Percentiles rank a stretch among this genome's conserved stretches.
Conservation (phyloP, 257 asterid species). For the Nicotiana attenuata region DNA sequence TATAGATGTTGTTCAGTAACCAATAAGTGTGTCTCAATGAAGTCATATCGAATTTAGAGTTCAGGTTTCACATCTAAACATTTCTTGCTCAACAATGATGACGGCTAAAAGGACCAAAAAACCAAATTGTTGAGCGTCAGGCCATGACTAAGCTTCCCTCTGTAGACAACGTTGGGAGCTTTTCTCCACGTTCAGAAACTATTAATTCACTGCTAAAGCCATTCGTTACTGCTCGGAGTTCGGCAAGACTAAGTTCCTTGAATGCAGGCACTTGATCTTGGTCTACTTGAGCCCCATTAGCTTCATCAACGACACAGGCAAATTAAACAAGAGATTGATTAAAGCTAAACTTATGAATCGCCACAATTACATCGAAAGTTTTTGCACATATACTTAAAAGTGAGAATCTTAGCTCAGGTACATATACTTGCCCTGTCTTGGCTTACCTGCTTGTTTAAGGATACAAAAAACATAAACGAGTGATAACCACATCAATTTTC, state of each 20-base stretch:
- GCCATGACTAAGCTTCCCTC: slow-evolving; percentile 81
- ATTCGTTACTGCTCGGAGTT: slow-evolving; percentile 74
- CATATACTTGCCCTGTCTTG: background rate
- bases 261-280: no score
- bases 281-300: slow-evolving; percentile 53
- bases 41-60: no score
- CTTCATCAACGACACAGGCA: slow-evolving; percentile 28
- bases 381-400: background rate
- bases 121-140: slow-evolving; percentile 63
- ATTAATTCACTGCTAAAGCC: slow-evolving; percentile 76
- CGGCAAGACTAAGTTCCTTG: slow-evolving; percentile 65
- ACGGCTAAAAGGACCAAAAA: background rate
- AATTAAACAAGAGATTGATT: slow-evolving; percentile 2
- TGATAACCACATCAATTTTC: background rate
- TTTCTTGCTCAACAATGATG: background rate
- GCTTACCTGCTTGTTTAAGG: background rate
- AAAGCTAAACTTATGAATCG: background rate
- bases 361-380: background rate
- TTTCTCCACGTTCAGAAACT: slow-evolving; percentile 80
- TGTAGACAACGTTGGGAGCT: slow-evolving; percentile 76
- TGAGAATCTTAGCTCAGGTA: background rate
- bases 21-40: no score
- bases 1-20: no score
- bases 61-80: no score
- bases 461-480: background rate